phyloP scores from a whole-genome alignment of 805 yeast species.

The Cyberlindnera sargentensis region DNA sequence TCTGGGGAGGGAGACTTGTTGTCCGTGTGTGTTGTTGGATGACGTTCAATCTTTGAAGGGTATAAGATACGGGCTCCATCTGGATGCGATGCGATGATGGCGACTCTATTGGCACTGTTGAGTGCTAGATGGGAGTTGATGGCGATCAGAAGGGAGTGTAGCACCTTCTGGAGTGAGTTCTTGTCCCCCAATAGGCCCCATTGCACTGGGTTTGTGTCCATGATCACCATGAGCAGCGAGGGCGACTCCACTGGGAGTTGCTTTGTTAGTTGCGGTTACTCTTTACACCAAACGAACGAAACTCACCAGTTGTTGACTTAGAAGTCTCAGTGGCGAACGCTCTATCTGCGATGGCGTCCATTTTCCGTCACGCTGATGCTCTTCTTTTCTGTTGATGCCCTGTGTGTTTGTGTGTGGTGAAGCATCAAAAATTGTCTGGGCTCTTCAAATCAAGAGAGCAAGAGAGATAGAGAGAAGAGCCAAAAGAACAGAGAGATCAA shows the following conservation, averaged over 20 bases:
- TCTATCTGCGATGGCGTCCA: slow-evolving; percentile 66
- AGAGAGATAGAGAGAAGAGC: not conserved
- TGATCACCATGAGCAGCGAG: slow-evolving; percentile 66
- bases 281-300: not conserved
- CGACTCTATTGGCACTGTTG: slow-evolving; percentile 77
- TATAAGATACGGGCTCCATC: slow-evolving; percentile 62
- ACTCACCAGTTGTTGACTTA: slow-evolving; percentile 29
- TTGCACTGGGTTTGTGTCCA: slow-evolving; percentile 65
- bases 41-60: slow-evolving; percentile 35
- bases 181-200: slow-evolving; percentile 31
- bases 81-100: slow-evolving; percentile 71
- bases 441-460: not conserved
- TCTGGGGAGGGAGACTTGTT: slow-evolving; percentile 1
- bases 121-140: slow-evolving; percentile 84
- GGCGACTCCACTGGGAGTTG: slow-evolving; percentile 52
- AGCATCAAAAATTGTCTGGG: not conserved
- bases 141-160: slow-evolving; percentile 64
- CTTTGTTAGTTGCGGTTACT: slow-evolving; percentile 9
- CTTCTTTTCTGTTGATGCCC: not conserved
- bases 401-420: not conserved
- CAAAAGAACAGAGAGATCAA: not conserved
- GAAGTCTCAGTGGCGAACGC: slow-evolving; percentile 31
- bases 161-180: slow-evolving; percentile 28
- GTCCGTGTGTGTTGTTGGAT: not conserved
- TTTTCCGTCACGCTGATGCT: slow-evolving; percentile 15